Evolutionary conservation across 2,329 filamentous ascomycete species (phyloP).

Genomic region (Venturia pyrina): DNA sequence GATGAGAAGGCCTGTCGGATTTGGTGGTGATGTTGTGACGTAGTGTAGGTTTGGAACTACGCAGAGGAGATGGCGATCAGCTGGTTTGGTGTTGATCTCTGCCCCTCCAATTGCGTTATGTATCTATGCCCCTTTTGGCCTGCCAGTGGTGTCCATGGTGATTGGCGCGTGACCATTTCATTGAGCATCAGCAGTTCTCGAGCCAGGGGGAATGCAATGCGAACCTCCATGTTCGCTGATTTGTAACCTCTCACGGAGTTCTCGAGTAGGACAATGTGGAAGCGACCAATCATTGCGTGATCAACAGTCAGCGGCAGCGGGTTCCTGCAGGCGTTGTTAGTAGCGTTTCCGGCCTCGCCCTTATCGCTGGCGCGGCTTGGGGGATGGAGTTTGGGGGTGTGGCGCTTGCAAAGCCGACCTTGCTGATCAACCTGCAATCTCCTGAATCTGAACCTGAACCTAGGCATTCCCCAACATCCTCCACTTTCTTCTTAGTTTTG

Average conservation of each 20-base stretch:
- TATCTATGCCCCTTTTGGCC: not conserved
- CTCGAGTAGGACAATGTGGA: not conserved
- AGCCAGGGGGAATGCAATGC: too few species aligned
- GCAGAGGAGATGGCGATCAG: not conserved
- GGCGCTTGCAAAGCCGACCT: not conserved
- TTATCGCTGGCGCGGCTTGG: slow-evolving; percentile 1
- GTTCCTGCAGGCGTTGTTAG: not conserved
- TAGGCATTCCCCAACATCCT: not conserved
- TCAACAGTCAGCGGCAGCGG: not conserved
- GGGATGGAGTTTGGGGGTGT: not conserved
- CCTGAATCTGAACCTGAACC: not conserved
- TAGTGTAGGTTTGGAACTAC: not conserved
- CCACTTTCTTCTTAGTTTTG: not conserved
- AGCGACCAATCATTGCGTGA: not conserved
- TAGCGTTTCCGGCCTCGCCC: not conserved
- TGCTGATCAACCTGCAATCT: not conserved
- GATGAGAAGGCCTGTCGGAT: slow-evolving; percentile 76
- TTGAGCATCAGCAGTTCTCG: too few species aligned
- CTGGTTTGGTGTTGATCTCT: not conserved
- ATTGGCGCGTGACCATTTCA: not conserved
- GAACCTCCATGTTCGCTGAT: not conserved
- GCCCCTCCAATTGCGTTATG: not conserved
- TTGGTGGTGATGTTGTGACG: slow-evolving; percentile 57
- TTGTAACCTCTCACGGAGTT: not conserved
- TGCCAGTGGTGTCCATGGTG: not conserved